These are phyloP conservation scores for Nitzschia inconspicua DNA, from an alignment of 108 stramenopile species.

Conservation along the genomic window DNA sequence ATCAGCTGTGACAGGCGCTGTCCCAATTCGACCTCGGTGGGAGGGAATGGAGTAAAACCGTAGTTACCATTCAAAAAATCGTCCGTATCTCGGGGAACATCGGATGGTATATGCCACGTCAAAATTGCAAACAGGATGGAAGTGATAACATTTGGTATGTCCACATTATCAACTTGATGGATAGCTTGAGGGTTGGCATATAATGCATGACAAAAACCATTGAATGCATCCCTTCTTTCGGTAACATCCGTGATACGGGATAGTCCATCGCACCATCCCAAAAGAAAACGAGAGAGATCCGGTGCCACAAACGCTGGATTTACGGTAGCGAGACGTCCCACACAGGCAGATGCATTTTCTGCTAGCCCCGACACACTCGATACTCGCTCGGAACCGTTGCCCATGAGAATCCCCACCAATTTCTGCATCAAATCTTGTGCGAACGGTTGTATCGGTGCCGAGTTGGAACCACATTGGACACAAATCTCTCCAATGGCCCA, in stretches of 20 bases:
- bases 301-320: constrained; percentile 79
- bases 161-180: constrained; percentile 34
- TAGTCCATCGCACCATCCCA: constrained; percentile 82
- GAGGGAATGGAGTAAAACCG: constrained; percentile 62
- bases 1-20: constrained; percentile 47
- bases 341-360: constrained; percentile 87
- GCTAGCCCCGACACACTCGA: constrained; percentile 59
- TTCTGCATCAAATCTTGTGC: constrained; percentile 57
- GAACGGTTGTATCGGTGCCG: constrained; percentile 56
- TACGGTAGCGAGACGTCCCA: constrained; percentile 83
- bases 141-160: constrained; percentile 42
- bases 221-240: constrained; percentile 78
- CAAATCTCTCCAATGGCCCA: constrained; percentile 93
- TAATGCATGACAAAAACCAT: constrained; percentile 58
- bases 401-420: constrained; percentile 81
- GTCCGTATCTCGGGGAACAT: not conserved
- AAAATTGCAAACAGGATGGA: constrained; percentile 70
- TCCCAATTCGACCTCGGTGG: constrained; percentile 49
- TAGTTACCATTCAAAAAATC: constrained; percentile 44
- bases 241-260: constrained; percentile 56
- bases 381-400: constrained; percentile 49
- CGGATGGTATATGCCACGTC: constrained; percentile 32
- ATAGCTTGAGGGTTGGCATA: constrained; percentile 78
- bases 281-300: constrained; percentile 71
- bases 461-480: constrained; percentile 68